phyloP scores from a whole-genome alignment of 2,329 filamentous ascomycete genomes.

The Nothophoma quercina region DNA sequence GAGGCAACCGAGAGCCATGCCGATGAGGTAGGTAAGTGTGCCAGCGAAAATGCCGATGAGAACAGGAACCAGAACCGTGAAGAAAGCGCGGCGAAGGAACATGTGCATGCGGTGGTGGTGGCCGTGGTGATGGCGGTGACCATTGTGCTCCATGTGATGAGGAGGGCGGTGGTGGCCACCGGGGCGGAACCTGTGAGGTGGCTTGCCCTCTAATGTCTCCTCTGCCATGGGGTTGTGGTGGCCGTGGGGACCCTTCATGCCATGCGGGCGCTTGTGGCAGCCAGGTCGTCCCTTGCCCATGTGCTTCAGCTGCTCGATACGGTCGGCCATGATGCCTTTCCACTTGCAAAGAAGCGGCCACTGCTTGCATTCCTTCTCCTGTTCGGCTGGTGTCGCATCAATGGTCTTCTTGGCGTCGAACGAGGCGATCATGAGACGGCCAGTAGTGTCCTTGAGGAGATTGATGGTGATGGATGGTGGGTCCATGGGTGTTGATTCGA shows the following conservation, averaged over 20 bases:
- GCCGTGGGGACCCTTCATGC: conserved; percentile 34
- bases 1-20: conserved; percentile 70
- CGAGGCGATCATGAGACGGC: conserved; percentile 49
- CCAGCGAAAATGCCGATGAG: conserved; percentile 74
- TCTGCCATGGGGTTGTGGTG: conserved; percentile 41
- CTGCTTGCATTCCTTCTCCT: conserved; percentile 45
- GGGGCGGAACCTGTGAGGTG: conserved; percentile 44
- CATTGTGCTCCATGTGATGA: conserved; percentile 30
- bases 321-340: conserved; percentile 48
- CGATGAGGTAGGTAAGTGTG: conserved; percentile 70
- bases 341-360: conserved; percentile 54
- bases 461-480: conserved; percentile 48
- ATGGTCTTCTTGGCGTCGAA: conserved; percentile 37
- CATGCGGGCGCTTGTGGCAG: conserved; percentile 44
- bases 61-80: conserved; percentile 72
- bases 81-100: conserved; percentile 60
- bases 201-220: conserved; percentile 41
- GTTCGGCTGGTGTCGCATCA: conserved; percentile 26
- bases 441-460: conserved; percentile 47
- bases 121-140: conserved; percentile 28
- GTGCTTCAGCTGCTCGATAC: conserved; percentile 45
- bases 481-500: conserved; percentile 42
- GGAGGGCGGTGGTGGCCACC: conserved; percentile 32
- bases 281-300: conserved; percentile 37
- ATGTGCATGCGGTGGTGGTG: conserved; percentile 35